Percentiles rank a stretch among this genome's conserved stretches.
Conservation (phyloP, 352 stramenopile species). For the Chrysophaeum taylorii region DNA sequence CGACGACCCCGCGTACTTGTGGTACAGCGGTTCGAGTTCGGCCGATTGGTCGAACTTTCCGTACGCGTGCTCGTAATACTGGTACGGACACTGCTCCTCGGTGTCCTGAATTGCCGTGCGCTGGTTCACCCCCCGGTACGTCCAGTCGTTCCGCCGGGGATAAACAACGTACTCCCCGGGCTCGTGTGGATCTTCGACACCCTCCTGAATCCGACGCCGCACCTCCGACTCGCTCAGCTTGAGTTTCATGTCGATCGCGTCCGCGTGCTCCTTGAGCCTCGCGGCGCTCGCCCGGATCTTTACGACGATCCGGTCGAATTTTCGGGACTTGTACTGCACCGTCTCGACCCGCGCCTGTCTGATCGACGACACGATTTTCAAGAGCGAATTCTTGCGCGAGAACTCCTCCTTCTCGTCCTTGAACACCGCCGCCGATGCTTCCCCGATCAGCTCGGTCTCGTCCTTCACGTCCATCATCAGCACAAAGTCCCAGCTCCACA, state of each 20-base stretch:
- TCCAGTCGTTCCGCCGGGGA: background rate
- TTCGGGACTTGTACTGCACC: conserved; percentile 10
- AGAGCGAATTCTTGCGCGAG: background rate
- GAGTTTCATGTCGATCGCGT: background rate
- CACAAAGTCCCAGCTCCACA: conserved; percentile 7
- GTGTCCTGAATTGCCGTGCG: conserved; percentile 12
- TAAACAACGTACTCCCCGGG: conserved; percentile 1
- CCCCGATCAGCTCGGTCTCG: background rate
- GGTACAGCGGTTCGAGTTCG: background rate
- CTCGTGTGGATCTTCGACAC: background rate
- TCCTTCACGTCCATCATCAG: background rate
- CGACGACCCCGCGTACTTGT: background rate
- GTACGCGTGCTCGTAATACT: conserved; percentile 16
- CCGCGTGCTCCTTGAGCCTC: background rate
- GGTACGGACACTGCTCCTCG: conserved; percentile 12
- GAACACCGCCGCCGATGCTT: too few relatives aligned
- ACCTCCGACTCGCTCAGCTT: background rate
- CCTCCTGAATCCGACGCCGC: background rate
- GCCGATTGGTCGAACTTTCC: background rate
- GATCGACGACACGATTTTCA: background rate
- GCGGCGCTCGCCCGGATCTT: background rate
- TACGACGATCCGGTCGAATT: conserved; percentile 11
- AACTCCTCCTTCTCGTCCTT: background rate
- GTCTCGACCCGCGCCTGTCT: background rate
- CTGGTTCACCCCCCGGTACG: background rate